Base-by-base conservation (phyloP, 805 yeast genomes). In the Blastobotrys robertii region DNA sequence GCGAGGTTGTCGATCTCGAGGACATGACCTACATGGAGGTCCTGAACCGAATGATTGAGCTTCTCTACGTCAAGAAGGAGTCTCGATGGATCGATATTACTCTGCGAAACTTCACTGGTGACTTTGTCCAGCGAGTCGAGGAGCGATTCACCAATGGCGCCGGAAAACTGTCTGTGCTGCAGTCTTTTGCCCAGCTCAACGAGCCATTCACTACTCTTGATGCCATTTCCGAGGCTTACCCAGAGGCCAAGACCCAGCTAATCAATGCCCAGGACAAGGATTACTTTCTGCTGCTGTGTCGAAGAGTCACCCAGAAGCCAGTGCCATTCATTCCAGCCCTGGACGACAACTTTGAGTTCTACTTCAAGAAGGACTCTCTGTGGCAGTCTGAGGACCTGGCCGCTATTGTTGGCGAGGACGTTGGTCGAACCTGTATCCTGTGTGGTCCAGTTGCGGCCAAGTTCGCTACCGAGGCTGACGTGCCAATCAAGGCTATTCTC, bases 391-490 rank as follows among this genome's bases (percentile, higher is more conserved):
- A 92, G 72, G 90, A 85, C 63, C 76, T 92, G 61, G 97, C 87
- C 63, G 84, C 97, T 47, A 97, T 92, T 60, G 88, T 85, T 52
- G 97, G 75, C 53, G 86, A 83, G 58, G 99, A 92, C 63, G 97
- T 92, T 49, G 88, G 88, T 67, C 83, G 98, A 74, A 90, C 97
- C n/a, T 94, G 98, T 83, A 87, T 92, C 54, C 75, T 92, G 58
- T 96, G 87, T 58, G 97, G 98, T 56, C 99, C 99, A 41, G 97
- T 92, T 53, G 95, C 99, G 56, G 96, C 95, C 55, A 87, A 81
- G 67, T 88, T 70, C 72, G 80, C 97, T 55, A 83, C 74, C 57
- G 71, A 73, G 59, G 92, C 84, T 48, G 80, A 92, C 60, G 96
- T 86, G 69, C 97, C 98, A 57, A 84, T 92, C 59, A 80, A 84